Base-by-base conservation (phyloP, 768 basidiomycete genomes). In the Auricularia sp. region DNA sequence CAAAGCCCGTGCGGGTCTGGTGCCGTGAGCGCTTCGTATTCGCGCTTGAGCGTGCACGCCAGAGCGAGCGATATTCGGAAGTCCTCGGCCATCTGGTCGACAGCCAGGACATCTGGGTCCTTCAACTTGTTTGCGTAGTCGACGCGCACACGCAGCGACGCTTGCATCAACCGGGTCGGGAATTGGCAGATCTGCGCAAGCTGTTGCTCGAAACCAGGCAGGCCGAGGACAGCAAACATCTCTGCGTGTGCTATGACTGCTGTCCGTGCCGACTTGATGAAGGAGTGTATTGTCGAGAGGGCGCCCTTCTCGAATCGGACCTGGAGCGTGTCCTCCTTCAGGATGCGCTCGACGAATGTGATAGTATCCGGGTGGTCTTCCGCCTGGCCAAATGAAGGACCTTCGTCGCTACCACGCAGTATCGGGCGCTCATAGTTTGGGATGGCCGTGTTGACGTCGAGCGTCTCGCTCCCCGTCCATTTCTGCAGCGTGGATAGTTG, bases 301-400 rank as follows among this genome's bases (percentile, higher is more conserved):
- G 90, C 92, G 14, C 90, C 89, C 69, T 90, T 93, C 75, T 95
- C 93, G 74, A 99, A 98, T 8, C 92, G 94, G 67, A 89, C 83
- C 75, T 95, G 91, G 71, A 98, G 87, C n/a, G 89, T 89, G 71
- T 98, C 96, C 75, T 98, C 96, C 74, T 98, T 98, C 65, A 97
- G 81, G 33, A 98, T 78, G 35, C 94, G 85, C 73, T 98, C 97
- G 39, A 98, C 89, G 74, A 98, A 99, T 42, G 90, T 92, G 21
- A 87, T 86, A 24, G 87, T 85, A 69, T 88, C 88, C 3, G 85
- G 74, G 56, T 80, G 77, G 66, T 85, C 86, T 54, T 76, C 70
- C 51, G 71, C 45, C 75, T 73, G 33, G 74, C 70, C 21, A 73
- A 69, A 66, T 75, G 69, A 6, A 29, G 29, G 29, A 29, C 29